Percentiles rank a stretch among this genome's conserved stretches.
These are phyloP conservation scores for Nothophoma quercina DNA, from an alignment of 2,329 filamentous ascomycete species.

Conservation along the genomic window DNA sequence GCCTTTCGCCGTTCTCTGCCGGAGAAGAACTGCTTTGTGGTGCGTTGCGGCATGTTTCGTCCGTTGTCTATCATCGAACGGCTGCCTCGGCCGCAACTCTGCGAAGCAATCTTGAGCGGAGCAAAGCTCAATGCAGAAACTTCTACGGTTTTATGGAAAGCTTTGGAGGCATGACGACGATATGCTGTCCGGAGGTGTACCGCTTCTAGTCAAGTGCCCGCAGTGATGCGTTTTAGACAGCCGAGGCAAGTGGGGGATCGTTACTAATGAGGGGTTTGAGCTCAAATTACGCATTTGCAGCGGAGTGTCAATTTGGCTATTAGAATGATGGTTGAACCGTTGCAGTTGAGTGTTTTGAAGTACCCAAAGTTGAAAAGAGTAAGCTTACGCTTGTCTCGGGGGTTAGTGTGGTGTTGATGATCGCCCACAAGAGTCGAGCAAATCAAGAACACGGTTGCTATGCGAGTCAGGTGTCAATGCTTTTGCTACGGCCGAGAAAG, in stretches of 20 bases:
- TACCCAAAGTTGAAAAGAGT: no score
- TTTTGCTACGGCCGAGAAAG: constrained; percentile 2
- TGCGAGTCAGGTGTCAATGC: constrained; percentile 9
- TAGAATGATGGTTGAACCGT: neutral
- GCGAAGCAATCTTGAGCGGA: constrained; percentile 4
- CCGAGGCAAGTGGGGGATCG: constrained; percentile 38
- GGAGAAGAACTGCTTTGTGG: constrained; percentile 4
- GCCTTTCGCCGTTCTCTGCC: constrained; percentile 15
- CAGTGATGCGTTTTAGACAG: constrained; percentile 17
- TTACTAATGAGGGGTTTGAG: constrained; percentile 19
- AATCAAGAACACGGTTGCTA: neutral
- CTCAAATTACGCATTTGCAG: no score
- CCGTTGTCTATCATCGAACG: neutral
- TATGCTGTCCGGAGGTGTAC: constrained; percentile 22
- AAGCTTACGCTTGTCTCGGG: neutral
- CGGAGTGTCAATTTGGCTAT: no score
- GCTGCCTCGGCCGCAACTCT: constrained; percentile 7
- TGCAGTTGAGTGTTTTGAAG: no score
- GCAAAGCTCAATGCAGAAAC: constrained; percentile 17
- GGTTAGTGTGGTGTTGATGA: neutral
- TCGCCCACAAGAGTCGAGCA: neutral
- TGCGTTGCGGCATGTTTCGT: constrained; percentile 18
- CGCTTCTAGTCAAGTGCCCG: constrained; percentile 25
- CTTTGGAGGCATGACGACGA: constrained; percentile 26
- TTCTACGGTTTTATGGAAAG: constrained; percentile 21